Conservation (phyloP, 768 basidiomycete species). For the Daedaleopsis sinensis region DNA sequence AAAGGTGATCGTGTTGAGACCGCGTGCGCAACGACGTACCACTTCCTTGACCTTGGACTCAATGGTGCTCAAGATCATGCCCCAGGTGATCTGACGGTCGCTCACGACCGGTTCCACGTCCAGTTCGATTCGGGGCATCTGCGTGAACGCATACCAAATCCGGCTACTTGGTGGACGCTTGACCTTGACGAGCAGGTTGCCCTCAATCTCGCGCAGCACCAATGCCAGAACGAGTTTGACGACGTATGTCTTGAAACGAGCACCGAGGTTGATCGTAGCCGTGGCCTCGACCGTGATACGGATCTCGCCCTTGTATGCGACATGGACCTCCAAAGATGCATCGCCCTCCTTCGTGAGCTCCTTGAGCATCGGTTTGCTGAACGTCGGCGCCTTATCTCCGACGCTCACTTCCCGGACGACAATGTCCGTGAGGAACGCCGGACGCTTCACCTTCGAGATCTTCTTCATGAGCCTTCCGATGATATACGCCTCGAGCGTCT, state of each 20-base stretch:
- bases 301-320: conserved; percentile 85
- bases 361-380: conserved; percentile 98
- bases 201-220: conserved; percentile 87
- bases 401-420: conserved; percentile 88
- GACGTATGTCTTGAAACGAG: conserved; percentile 84
- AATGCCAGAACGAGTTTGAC: conserved; percentile 90
- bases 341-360: conserved; percentile 95
- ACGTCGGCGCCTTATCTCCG: conserved; percentile 79
- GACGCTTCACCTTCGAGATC: conserved; percentile 87
- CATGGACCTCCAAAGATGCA: conserved; percentile 83
- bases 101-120: conserved; percentile 93
- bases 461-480: conserved; percentile 92
- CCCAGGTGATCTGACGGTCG: conserved; percentile 92
- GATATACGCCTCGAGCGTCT: conserved; percentile 80
- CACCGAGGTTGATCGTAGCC: conserved; percentile 82
- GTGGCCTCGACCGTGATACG: conserved; percentile 90
- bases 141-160: conserved; percentile 95
- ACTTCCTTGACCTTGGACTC: conserved; percentile 88
- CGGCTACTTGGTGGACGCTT: conserved; percentile 96
- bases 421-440: conserved; percentile 82
- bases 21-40: conserved; percentile 45
- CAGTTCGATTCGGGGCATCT: conserved; percentile 84
- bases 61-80: conserved; percentile 88
- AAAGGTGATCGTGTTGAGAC: neutral
- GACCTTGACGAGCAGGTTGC: conserved; percentile 85